phyloP scores from a whole-genome alignment of 1,284 basidiomycete genomes.

The Pseudozyma pruni region DNA sequence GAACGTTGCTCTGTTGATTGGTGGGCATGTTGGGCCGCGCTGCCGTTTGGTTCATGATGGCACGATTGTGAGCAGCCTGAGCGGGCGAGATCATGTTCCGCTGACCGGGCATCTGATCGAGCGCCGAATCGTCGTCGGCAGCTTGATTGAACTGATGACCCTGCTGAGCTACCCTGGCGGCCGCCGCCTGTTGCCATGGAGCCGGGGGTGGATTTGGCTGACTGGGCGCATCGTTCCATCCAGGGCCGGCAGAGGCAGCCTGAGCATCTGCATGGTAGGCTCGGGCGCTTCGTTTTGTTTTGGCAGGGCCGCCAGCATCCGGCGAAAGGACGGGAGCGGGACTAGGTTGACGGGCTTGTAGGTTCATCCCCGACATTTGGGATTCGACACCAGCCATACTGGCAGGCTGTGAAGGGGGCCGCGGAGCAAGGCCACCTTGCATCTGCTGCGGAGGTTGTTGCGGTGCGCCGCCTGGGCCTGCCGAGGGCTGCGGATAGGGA shows the following conservation, averaged over 20 bases:
- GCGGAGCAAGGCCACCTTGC: conserved; percentile 40
- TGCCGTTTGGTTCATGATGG: conserved; percentile 42
- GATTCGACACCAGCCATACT: conserved; percentile 20
- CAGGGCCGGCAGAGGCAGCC: conserved; percentile 27
- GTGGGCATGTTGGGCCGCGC: conserved; percentile 28
- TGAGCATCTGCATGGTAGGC: conserved; percentile 66
- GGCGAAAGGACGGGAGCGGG: conserved; percentile 18
- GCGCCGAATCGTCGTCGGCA: conserved; percentile 47
- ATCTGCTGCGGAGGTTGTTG: conserved; percentile 13
- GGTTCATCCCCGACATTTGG: conserved; percentile 50
- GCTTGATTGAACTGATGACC: conserved; percentile 36
- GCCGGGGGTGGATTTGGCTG: conserved; percentile 58
- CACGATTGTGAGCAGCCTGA: conserved; percentile 62
- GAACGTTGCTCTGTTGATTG: conserved; percentile 38
- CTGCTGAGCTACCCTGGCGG: conserved; percentile 53
- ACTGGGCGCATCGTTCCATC: conserved; percentile 61
- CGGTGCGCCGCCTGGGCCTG: background rate
- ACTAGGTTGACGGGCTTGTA: conserved; percentile 33
- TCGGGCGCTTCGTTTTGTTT: conserved; percentile 64
- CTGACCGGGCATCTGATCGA: conserved; percentile 66
- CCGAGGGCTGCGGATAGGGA: conserved; percentile 22
- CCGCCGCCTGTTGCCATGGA: conserved; percentile 63
- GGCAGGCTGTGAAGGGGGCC: conserved; percentile 29
- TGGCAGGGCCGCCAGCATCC: conserved; percentile 49
- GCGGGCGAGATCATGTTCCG: conserved; percentile 59